Conservation (phyloP, 2,329 filamentous ascomycete species). For the Alternaria dauci region DNA sequence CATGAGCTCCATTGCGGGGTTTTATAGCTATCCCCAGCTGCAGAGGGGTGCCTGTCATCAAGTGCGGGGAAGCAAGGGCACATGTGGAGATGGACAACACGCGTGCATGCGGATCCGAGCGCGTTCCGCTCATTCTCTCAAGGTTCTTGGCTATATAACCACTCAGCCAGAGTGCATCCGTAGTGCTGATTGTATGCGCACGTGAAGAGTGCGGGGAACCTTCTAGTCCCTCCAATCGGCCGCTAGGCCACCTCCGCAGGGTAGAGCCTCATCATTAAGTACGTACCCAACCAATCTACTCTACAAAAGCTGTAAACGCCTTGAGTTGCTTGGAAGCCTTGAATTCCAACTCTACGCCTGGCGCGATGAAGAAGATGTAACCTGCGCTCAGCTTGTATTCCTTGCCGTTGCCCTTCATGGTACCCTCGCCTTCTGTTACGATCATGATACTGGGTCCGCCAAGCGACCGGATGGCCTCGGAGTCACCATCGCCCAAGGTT, state of each 20-base stretch:
- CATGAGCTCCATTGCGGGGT: slow-evolving; percentile 26
- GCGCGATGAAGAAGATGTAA: slow-evolving; percentile 72
- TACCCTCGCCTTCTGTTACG: slow-evolving; percentile 67
- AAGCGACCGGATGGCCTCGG: slow-evolving; percentile 64
- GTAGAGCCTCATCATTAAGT: slow-evolving; percentile 22
- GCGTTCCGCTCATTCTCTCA: slow-evolving; percentile 7
- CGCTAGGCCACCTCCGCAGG: slow-evolving; percentile 18
- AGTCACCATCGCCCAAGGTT: slow-evolving; percentile 64
- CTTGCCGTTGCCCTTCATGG: slow-evolving; percentile 63
- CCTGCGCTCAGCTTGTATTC: slow-evolving; percentile 67
- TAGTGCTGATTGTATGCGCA: slow-evolving; percentile 3
- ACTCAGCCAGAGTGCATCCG: neutral
- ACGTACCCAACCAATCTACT: slow-evolving; percentile 35
- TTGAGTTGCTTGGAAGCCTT: slow-evolving; percentile 55
- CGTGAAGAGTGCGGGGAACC: slow-evolving; percentile 25
- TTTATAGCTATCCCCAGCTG: slow-evolving; percentile 34
- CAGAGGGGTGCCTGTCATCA: slow-evolving; percentile 17
- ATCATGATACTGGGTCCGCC: slow-evolving; percentile 71
- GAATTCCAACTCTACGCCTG: slow-evolving; percentile 61
- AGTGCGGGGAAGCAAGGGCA: slow-evolving; percentile 42
- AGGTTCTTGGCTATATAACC: slow-evolving; percentile 4
- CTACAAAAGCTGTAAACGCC: slow-evolving; percentile 59
- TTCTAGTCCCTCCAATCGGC: slow-evolving; percentile 29
- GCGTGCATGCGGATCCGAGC: slow-evolving; percentile 39
- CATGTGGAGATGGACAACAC: slow-evolving; percentile 29